Evolutionary conservation across 2,329 filamentous ascomycete species (phyloP).

Genomic region (Aspergillus pseudotamarii): DNA sequence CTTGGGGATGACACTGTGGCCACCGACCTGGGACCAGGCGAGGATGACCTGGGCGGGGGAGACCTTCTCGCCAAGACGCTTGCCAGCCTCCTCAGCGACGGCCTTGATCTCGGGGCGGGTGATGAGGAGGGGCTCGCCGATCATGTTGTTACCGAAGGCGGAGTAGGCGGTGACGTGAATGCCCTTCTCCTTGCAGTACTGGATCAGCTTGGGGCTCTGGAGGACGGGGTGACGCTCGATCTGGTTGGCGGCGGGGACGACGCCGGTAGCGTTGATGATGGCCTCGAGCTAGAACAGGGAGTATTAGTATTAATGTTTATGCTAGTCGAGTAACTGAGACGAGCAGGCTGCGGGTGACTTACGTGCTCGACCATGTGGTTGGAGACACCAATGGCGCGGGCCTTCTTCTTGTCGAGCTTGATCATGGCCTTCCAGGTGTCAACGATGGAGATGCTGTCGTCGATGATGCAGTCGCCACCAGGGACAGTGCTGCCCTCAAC

Average conservation of each 20-base stretch:
- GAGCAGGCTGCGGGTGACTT: too few species aligned
- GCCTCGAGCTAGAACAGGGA: constrained; percentile 48
- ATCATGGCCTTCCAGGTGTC: constrained; percentile 52
- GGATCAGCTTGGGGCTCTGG: constrained; percentile 61
- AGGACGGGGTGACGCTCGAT: constrained; percentile 71
- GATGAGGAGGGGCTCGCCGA: constrained; percentile 65
- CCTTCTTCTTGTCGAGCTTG: constrained; percentile 46
- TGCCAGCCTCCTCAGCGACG: constrained; percentile 60
- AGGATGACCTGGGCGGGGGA: constrained; percentile 43
- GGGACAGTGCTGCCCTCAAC: constrained; percentile 38
- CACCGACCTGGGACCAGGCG: constrained; percentile 44
- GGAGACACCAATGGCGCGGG: constrained; percentile 45
- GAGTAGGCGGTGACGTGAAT: constrained; percentile 68
- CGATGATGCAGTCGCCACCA: constrained; percentile 47
- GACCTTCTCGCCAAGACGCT: constrained; percentile 37
- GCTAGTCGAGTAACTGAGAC: too few species aligned
- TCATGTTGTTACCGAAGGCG: constrained; percentile 60
- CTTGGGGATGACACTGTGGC: constrained; percentile 47
- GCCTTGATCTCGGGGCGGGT: constrained; percentile 65
- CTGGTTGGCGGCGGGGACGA: constrained; percentile 68
- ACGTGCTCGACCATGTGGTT: constrained; percentile 45
- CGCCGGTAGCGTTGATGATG: constrained; percentile 56
- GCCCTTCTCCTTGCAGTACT: constrained; percentile 59
- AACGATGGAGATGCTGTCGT: constrained; percentile 44
- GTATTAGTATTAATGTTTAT: not conserved